Conservation (phyloP, 108 stramenopile genomes). For the Pseudonitzschia delicatissima region DNA sequence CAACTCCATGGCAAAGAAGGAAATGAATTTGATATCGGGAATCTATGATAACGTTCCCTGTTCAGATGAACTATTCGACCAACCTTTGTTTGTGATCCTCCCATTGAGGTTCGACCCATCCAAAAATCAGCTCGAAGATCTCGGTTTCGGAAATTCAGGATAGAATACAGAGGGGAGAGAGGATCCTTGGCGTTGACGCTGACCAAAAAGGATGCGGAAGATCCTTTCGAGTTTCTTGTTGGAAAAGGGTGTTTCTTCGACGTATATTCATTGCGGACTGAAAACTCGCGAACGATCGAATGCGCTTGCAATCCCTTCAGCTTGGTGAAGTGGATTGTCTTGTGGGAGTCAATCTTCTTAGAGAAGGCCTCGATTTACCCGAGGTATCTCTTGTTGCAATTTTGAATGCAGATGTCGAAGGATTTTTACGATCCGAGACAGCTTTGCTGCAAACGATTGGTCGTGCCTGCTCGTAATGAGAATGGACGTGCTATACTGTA, state of each 20-base stretch:
- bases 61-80: conserved; percentile 79
- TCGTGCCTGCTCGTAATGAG: conserved; percentile 67
- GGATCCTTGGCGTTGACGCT: conserved; percentile 58
- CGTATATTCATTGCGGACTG: conserved; percentile 73
- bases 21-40: conserved; percentile 30
- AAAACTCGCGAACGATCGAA: conserved; percentile 60
- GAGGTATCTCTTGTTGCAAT: conserved; percentile 80
- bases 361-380: conserved; percentile 81
- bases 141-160: neutral
- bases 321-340: conserved; percentile 65
- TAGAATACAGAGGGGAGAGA: conserved; percentile 15
- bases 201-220: conserved; percentile 81
- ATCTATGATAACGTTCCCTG: conserved; percentile 32
- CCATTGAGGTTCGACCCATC: conserved; percentile 57
- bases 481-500: conserved; percentile 69
- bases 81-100: conserved; percentile 72
- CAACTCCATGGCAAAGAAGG: conserved; percentile 58
- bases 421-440: conserved; percentile 76
- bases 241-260: conserved; percentile 46
- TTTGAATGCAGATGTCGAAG: conserved; percentile 72
- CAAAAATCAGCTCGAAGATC: conserved; percentile 33
- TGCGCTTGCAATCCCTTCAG: conserved; percentile 55
- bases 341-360: conserved; percentile 78
- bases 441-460: conserved; percentile 75
- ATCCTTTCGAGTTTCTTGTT: conserved; percentile 46